phyloP scores from a whole-genome alignment of 2,329 filamentous ascomycete species.

The Cordyceps fumosorosea region DNA sequence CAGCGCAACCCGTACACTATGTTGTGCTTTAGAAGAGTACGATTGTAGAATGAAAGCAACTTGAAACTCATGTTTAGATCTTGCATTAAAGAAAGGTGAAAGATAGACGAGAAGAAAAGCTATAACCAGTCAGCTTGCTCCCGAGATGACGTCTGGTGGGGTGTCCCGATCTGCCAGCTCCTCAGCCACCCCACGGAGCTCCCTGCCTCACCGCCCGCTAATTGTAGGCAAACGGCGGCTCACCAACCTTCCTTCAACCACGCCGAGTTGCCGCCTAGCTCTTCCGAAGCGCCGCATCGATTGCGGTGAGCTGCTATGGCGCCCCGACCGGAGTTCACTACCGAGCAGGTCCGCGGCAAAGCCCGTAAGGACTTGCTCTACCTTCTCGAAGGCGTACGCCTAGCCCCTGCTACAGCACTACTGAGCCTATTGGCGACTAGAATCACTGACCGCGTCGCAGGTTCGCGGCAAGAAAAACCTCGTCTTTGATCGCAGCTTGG shows the following conservation, averaged over 20 bases:
- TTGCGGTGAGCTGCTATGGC: constrained; percentile 55
- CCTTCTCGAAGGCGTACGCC: constrained; percentile 80
- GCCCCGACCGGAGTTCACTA: constrained; percentile 64
- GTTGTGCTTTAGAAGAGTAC: neutral
- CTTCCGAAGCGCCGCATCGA: constrained; percentile 14
- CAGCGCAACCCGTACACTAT: neutral
- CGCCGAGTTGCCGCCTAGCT: constrained; percentile 16
- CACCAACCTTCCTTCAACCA: constrained; percentile 6
- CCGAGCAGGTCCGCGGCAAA: constrained; percentile 70
- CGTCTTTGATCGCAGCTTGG: constrained; percentile 83
- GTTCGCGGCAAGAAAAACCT: constrained; percentile 98
- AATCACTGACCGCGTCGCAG: constrained; percentile 39
- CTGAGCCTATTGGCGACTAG: neutral
- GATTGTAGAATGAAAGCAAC: neutral
- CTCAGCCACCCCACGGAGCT: constrained; percentile 3
- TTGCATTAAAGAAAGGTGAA: neutral
- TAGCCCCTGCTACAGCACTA: constrained; percentile 21
- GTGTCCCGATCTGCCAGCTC: neutral
- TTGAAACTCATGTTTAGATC: neutral
- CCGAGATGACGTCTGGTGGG: constrained; percentile 9
- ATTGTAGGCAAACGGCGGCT: neutral
- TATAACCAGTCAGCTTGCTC: too few relatives aligned
- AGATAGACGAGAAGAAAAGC: too few relatives aligned
- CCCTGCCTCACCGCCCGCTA: constrained; percentile 12
- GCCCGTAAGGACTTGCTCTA: constrained; percentile 83